A percentile compares a stretch with the other conserved stretches of the same genome.
These are phyloP conservation scores for Fusarium abutilonis DNA, from an alignment of 2,329 filamentous ascomycete genomes.

Conservation along the genomic window DNA sequence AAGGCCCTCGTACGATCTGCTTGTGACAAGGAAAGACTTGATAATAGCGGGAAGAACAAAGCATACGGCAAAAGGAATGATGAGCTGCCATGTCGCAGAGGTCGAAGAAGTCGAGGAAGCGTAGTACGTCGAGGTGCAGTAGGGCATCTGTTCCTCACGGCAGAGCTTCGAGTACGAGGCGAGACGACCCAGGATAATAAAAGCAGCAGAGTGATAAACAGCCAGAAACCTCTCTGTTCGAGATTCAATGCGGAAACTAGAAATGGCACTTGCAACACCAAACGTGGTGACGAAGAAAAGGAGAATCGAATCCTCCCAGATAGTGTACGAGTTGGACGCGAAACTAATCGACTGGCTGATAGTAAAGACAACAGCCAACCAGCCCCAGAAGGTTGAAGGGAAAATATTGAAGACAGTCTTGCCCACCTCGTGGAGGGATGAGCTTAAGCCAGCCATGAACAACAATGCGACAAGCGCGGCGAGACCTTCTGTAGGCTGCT, in stretches of 20 bases:
- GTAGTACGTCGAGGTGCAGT: slow-evolving; percentile 95
- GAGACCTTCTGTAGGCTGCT: slow-evolving; percentile 48
- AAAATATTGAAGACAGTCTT: slow-evolving; percentile 63
- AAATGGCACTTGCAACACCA: slow-evolving; percentile 76
- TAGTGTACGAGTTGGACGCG: slow-evolving; percentile 97
- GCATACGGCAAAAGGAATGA: slow-evolving; percentile 79
- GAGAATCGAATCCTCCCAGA: slow-evolving; percentile 97
- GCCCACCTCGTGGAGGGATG: slow-evolving; percentile 55
- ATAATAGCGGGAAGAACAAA: slow-evolving; percentile 77
- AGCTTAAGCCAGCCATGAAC: slow-evolving; percentile 55
- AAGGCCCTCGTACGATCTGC: slow-evolving; percentile 86
- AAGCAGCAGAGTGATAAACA: slow-evolving; percentile 84
- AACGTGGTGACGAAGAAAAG: slow-evolving; percentile 92
- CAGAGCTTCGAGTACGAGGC: slow-evolving; percentile 92
- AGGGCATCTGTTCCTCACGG: slow-evolving; percentile 98
- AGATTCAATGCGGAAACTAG: slow-evolving; percentile 77
- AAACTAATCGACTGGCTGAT: slow-evolving; percentile 92
- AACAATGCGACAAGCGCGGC: slow-evolving; percentile 54
- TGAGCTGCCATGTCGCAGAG: slow-evolving; percentile 88
- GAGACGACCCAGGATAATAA: slow-evolving; percentile 79
- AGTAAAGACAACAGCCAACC: slow-evolving; percentile 82
- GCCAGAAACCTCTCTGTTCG: slow-evolving; percentile 77
- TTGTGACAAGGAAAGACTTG: slow-evolving; percentile 82
- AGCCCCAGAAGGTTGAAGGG: slow-evolving; percentile 87
- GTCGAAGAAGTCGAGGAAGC: slow-evolving; percentile 91